Evolutionary conservation across 2,329 filamentous ascomycete genomes (phyloP), one percentile per base, ranked within the genome.

Genomic region (Ceratocystis albifundus): DNA sequence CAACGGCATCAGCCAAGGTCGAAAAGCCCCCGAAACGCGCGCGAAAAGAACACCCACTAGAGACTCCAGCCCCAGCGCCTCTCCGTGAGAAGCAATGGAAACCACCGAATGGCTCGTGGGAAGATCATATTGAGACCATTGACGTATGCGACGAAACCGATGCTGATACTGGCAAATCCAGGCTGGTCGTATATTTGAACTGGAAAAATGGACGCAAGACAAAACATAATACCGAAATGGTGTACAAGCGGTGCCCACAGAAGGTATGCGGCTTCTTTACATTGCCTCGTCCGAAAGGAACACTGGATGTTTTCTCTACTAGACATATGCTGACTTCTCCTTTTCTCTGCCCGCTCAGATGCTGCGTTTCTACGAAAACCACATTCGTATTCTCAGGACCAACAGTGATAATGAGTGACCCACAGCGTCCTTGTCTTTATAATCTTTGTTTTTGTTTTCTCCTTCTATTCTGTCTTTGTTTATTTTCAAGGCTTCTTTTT

Each of bases 191-290:
- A 0, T 90, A 87, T 70, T 76, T 92, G 41, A 83, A 84, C 12
- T 93, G 89, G 89, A 86, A 85, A 71, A 85, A 87, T 68, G 85
- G 84, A 7, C 79, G 83, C 61, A 91, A 90, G 77, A 89, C 88
- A 0, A 85, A 88, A 72, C 89, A 93, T 71, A 80, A 84, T 8
- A 84, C 89, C 17, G 74, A 79, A 22, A 80, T 86, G 15, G 81
- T 91, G 6, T 89, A 92, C 71, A 81, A 85, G 71, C 86, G 90
- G 70, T 91, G 88, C 70, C 89, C 89, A 0, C 89, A 93, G 72
- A 89, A 87, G 80, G 87, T 88, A 74, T 66, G 76, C 20, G 2
- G 7, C 20, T 12, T 25, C 48, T 20, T 48, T 22, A 4, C 1
- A 61, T n/a, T 53, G 12, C 22, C 10, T 41, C 25, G 25, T 22